Evolutionary conservation across 257 asterid species (phyloP).

Genomic region (Primulina huaijiensis): DNA sequence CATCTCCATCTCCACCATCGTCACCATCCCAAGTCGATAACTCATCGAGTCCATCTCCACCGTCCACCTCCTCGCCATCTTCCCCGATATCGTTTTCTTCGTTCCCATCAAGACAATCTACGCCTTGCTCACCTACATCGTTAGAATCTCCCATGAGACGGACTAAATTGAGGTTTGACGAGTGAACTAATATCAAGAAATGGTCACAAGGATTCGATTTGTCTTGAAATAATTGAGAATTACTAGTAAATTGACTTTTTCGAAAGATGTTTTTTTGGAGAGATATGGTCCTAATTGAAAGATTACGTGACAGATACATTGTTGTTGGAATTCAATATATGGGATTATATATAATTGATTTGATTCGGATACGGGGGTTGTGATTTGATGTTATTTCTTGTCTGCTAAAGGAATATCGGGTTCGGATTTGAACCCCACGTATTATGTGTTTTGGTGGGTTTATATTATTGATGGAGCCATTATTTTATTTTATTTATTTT

Average conservation of each 20-base stretch:
- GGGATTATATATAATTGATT: constrained; percentile 41
- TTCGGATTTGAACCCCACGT: constrained; percentile 29
- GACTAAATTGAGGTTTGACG: constrained; percentile 31
- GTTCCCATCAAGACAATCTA: constrained; percentile 32
- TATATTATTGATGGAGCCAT: neutral
- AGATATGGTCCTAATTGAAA: constrained; percentile 25
- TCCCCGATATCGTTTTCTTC: constrained; percentile 39
- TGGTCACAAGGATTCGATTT: neutral
- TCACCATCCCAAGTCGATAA: constrained; percentile 26
- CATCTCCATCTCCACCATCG: constrained; percentile 7
- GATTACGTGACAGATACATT: constrained; percentile 31
- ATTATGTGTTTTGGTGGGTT: constrained; percentile 27
- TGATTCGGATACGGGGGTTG: constrained; percentile 64
- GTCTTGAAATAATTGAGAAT: neutral
- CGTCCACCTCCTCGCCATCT: constrained; percentile 35
- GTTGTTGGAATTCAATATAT: constrained; percentile 43
- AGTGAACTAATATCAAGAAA: neutral
- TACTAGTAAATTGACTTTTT: constrained; percentile 24
- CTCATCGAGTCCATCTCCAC: constrained; percentile 32
- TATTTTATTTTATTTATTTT: neutral
- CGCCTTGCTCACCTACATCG: constrained; percentile 41
- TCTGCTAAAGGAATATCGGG: constrained; percentile 52
- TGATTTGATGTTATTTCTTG: constrained; percentile 57
- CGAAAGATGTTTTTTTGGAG: constrained; percentile 18
- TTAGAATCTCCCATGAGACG: constrained; percentile 50